Base-by-base conservation (phyloP, 441 rosid genomes). In the Pelargonium myrrhifolium region DNA sequence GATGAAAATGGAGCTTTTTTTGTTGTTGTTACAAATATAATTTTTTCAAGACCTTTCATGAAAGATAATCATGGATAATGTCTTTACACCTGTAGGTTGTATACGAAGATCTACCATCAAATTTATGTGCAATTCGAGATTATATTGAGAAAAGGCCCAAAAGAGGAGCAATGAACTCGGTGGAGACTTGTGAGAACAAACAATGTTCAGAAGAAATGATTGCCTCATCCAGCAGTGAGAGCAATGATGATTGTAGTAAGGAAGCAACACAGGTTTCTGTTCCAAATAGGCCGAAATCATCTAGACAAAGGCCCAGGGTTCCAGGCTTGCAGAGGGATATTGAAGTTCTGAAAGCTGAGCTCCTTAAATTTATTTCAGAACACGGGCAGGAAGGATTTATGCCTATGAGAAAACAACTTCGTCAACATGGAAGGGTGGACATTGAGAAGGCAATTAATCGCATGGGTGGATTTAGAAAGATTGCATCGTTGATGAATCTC, bases 371-470 rank as follows among this genome's bases (percentile, higher is more conserved):
- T 74, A 82, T 94, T 74, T 75, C 86, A 28, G 88, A 87, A 68
- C 89, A 89, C 64, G 99, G 99, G 49, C 94, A 89, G 75, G 97
- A 88, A 80, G 99, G 99, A 61, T 94, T 91, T 80, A 91, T 94
- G 99, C 99, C 97, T 0, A 94, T 91, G 97, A 88, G 99, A 79
- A 94, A 94, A 76, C 99, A 94, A 74, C 97, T 91, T 1, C 89
- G 97, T 58, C 61, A 81, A 72, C 94, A 83, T 63, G 91, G 97
- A 62, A 85, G 99, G 79, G 94, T 91, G 26, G 97, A 94, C 78
- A 87, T 91, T 61, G 99, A 94, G 78, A 94, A 94, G 80, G 96
- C 96, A 61, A 88, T 91, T 62, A 84, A 92, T 39, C 86, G 83
- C 64, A 91, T 87, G 96, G 97, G 99, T 55, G 97, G 97, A 67